Evolutionary conservation across 1,139 yeast species (phyloP), one percentile per base, ranked within the genome.

Genomic region (Blastobotrys arbuscula): DNA sequence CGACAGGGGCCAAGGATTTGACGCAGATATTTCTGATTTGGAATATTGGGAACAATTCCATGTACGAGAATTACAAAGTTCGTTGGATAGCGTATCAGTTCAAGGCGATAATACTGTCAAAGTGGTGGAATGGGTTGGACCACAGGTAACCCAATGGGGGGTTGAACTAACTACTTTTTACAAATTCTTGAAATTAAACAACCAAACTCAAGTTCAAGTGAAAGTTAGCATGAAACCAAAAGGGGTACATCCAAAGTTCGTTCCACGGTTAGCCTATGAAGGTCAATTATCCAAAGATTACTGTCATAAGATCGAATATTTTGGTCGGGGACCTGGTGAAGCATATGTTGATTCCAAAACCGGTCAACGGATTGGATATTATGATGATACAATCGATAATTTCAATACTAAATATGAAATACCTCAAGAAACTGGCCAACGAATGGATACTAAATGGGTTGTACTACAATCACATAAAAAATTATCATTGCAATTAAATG

Each of bases 361-460:
- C 34, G 67, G 64, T 13, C 65, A 60, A 38, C 55, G 50, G 44
- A 26, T 67, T 26, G 72, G 67, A 8, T 41, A 61, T 7, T 57
- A 57, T 48, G 48, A 50, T 7, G 34, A 50, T 6, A 36, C 49
- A 5, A 55, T 51, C 24, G 53, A 45, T 3, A 55, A 57, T 1
- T 51, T 68, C 34, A 62, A 58, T 51, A 57, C 55, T 39, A 41
- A 46, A 24, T 68, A 67, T 45, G 72, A 69, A 18, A 67, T 59
- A 26, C 72, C 72, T 2, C 72, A 68, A 53, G 72, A 68, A 37
- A 65, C 66, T 49, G 71, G 72, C 6, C 68, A 68, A 53, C 64
- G 67, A 37, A 57, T 59, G 36, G 69, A 63, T 40, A 66, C 68
- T 10, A 53, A 61, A 15, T 66, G 70, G 70, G 58, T 64, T 35